Evolutionary conservation across 176 grass and related monocot genomes (phyloP).

Genomic region (Areca catechu): DNA sequence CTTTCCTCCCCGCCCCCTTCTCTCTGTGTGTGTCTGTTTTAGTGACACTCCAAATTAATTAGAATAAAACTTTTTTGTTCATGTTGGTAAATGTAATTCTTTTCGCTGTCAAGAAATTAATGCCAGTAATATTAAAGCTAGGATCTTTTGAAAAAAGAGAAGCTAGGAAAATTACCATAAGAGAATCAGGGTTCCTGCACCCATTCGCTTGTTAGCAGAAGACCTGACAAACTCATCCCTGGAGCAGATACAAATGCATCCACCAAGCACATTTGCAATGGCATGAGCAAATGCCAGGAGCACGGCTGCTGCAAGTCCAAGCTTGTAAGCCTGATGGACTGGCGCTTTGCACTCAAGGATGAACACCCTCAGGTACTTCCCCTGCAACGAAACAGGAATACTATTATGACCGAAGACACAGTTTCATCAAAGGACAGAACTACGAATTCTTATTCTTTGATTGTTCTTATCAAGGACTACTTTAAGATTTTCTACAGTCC

Average conservation of each 20-base stretch:
- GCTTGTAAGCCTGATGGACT: conserved; percentile 64
- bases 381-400: conserved; percentile 14
- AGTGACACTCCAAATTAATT: no score
- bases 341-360: conserved; percentile 77
- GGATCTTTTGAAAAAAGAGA: no score
- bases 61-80: no score
- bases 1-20: no score
- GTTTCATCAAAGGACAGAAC: no score
- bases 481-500: no score
- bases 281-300: conserved; percentile 57
- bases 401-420: no score
- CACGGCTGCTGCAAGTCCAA: conserved; percentile 57
- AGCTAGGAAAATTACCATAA: conserved; percentile 41
- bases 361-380: conserved; percentile 40
- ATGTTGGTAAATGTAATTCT: no score
- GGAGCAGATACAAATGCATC: conserved; percentile 63
- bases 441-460: no score
- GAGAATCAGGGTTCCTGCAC: conserved; percentile 38
- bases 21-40: no score
- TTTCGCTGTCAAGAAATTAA: neutral
- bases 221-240: conserved; percentile 7
- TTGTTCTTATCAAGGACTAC: no score
- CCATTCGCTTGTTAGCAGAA: conserved; percentile 51
- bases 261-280: conserved; percentile 60
- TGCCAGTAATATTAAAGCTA: neutral